A percentile compares a stretch with the other conserved stretches of the same genome.
phyloP scores from a whole-genome alignment of 805 yeast genomes.

The Candida incommunis region DNA sequence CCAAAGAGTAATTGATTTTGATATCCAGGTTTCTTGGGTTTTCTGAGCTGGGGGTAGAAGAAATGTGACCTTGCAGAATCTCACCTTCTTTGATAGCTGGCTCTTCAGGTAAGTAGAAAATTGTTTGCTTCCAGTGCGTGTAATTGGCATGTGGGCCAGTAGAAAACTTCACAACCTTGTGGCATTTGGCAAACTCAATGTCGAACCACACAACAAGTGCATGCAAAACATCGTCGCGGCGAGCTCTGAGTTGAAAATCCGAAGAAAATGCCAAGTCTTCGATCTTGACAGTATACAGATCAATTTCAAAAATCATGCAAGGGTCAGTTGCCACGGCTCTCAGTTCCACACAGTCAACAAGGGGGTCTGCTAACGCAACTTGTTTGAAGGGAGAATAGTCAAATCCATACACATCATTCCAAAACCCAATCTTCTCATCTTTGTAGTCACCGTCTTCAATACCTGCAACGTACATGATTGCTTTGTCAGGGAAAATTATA shows the following conservation, averaged over 20 bases:
- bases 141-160: slow-evolving; percentile 91
- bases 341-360: slow-evolving; percentile 88
- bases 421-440: slow-evolving; percentile 77
- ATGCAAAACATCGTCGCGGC: slow-evolving; percentile 68
- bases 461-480: slow-evolving; percentile 78
- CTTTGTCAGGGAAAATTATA: slow-evolving; percentile 86
- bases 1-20: slow-evolving; percentile 42
- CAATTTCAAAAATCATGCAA: slow-evolving; percentile 61
- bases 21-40: slow-evolving; percentile 90
- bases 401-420: slow-evolving; percentile 97
- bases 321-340: slow-evolving; percentile 62
- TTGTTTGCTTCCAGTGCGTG: slow-evolving; percentile 99
- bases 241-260: slow-evolving; percentile 57
- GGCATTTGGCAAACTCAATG: slow-evolving; percentile 56
- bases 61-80: slow-evolving; percentile 50
- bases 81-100: slow-evolving; percentile 69
- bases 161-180: slow-evolving; percentile 49
- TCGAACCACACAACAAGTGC: slow-evolving; percentile 94
- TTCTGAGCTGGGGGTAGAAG: slow-evolving; percentile 56
- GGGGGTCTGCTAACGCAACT: slow-evolving; percentile 81
- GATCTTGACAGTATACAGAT: slow-evolving; percentile 75
- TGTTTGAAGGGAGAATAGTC: slow-evolving; percentile 86
- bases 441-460: slow-evolving; percentile 89
- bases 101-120: slow-evolving; percentile 77
- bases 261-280: slow-evolving; percentile 67